Conservation (phyloP, 371 early-diverging fungal genomes). For the Mortierella sp. region DNA sequence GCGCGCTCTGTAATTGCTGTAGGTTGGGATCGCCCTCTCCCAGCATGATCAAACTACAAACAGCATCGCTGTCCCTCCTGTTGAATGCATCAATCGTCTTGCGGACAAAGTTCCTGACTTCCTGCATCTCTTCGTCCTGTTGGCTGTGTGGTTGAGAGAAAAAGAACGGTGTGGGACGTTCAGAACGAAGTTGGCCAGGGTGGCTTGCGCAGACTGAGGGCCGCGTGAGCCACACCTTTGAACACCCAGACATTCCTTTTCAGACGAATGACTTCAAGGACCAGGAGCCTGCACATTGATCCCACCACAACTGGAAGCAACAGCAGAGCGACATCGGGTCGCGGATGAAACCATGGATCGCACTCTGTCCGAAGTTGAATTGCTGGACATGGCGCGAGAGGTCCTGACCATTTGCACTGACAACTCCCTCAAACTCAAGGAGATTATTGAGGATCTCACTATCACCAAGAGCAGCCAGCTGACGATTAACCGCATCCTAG, state of each 20-base stretch:
- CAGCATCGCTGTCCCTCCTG: conserved; percentile 17
- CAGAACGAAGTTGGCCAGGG: too few species aligned
- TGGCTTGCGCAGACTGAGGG: too few species aligned
- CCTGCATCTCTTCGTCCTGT: conserved; percentile 14
- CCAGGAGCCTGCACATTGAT: too few species aligned
- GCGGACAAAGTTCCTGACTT: conserved; percentile 24
- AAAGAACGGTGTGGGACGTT: too few species aligned
- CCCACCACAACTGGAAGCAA: too few species aligned
- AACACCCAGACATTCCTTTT: too few species aligned
- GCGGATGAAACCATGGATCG: conserved; percentile 9
- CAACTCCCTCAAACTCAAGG: conserved; percentile 25
- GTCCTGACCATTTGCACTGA: conserved; percentile 33
- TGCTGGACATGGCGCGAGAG: conserved; percentile 50
- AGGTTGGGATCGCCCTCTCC: conserved; percentile 12
- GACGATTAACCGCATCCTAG: conserved; percentile 50
- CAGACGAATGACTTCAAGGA: too few species aligned
- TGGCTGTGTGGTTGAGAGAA: background rate
- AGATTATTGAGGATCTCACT: conserved; percentile 36
- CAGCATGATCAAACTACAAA: conserved; percentile 24
- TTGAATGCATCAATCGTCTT: conserved; percentile 18
- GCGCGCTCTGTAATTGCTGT: conserved; percentile 11
- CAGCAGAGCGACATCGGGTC: too few species aligned
- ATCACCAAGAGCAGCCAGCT: conserved; percentile 23
- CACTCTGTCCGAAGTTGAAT: conserved; percentile 19
- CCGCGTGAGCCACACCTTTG: too few species aligned